Base-by-base conservation (phyloP, 208 protist species). In the Wallacemonas sp. region DNA sequence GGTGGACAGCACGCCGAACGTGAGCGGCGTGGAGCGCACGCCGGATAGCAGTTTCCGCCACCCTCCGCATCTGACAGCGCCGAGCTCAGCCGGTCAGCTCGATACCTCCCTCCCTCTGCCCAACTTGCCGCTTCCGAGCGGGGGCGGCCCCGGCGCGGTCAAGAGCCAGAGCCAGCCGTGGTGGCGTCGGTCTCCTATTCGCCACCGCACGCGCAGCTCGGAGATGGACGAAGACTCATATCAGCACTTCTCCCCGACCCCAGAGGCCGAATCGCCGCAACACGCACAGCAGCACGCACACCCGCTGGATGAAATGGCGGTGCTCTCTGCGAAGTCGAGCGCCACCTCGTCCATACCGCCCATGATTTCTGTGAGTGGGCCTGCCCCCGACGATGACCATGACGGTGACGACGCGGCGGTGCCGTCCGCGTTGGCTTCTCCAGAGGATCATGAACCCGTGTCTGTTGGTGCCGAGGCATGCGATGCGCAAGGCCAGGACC, bases 121-220 rank as follows among this genome's bases (percentile, higher is more conserved):
- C 17, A 21, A 21, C 44, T 8, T 19, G 44, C 44, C 19, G 17
- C 9, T 22, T 19, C 17, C 19, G 5, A 22, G 17, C 44, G 22
- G 17, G 17, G 17, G 17, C 44, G 5, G 5, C 17, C 4, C 17
- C 44, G 44, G 17, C 44, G 17, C 17, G 17, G 44, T 5, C 44
- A 58, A 58, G 22, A 4, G n/a, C 2, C 11, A 14, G 51, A 58
- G 6, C 28, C 27, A 9, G 9, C 51, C 51, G 15, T 58, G 51
- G 51, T 58, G 51, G 51, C 51, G 51, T 19, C 51, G 51, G 30
- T 58, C 51, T 14, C 51, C 51, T 6, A 58, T 58, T 24, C 51
- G 51, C 11, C 51, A 31, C 8, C 51, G 47, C 6, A 14, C 47
- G 8, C 27, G 0, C 12, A 55, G 47, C 47, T n/a, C 33, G 47